Evolutionary conservation across 495 filamentous ascomycete species (phyloP).

Genomic region (Podospora bellae-mahoneyi): DNA sequence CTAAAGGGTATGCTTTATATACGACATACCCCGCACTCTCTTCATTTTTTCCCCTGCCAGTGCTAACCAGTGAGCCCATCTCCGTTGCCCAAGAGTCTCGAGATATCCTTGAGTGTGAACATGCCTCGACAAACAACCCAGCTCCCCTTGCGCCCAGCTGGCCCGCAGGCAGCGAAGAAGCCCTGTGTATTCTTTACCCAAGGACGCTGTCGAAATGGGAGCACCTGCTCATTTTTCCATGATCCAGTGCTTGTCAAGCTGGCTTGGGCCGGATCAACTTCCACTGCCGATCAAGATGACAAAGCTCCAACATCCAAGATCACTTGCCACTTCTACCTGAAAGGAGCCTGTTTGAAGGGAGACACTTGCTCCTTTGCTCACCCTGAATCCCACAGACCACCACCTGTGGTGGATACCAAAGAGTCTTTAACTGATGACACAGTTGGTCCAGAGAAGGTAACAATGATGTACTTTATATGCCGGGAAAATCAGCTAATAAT

Average conservation of each 20-base stretch:
- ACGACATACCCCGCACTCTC: not conserved
- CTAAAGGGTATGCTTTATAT: not conserved
- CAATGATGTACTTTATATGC: too few relatives aligned
- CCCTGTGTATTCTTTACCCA: conserved; percentile 12
- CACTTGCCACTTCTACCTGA: not conserved
- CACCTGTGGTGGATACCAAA: not conserved
- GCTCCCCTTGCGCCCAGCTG: not conserved
- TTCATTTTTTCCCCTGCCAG: not conserved
- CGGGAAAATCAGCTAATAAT: not conserved
- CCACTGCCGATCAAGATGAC: not conserved
- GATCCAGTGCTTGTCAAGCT: not conserved
- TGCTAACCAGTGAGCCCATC: not conserved
- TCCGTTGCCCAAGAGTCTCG: not conserved
- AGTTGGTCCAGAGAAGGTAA: not conserved
- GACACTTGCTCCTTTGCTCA: conserved; percentile 15
- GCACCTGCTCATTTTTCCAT: conserved; percentile 3
- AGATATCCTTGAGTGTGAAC: not conserved
- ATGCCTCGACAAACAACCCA: not conserved
- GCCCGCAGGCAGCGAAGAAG: not conserved
- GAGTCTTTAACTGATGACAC: not conserved
- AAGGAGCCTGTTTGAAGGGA: conserved; percentile 2
- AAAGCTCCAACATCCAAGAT: not conserved
- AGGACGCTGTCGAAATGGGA: conserved; percentile 13
- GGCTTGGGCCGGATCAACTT: too few relatives aligned
- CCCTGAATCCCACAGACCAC: not conserved